Percentiles rank a stretch among this genome's conserved stretches.
Evolutionary conservation across 2,329 filamentous ascomycete species (phyloP).

Genomic region (Cladobotryum protrusum): DNA sequence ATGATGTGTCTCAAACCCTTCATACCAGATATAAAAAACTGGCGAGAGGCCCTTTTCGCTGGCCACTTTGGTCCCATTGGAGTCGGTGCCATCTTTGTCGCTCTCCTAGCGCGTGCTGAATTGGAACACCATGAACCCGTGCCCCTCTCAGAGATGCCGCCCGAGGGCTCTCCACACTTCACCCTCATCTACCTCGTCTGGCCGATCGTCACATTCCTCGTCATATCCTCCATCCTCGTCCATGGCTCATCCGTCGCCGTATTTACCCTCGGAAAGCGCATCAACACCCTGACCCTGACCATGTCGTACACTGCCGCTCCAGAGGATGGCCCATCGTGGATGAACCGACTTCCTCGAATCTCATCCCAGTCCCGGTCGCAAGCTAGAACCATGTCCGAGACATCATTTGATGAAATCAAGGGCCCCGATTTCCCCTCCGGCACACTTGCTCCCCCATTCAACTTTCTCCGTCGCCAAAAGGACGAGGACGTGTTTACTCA

Average conservation of each 20-base stretch:
- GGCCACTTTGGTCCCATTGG: slow-evolving; percentile 97
- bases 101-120: slow-evolving; percentile 88
- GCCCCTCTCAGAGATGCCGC: slow-evolving; percentile 59
- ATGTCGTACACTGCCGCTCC: slow-evolving; percentile 92
- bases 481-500: slow-evolving; percentile 62
- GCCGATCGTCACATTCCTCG: slow-evolving; percentile 91
- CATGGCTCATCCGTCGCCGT: slow-evolving; percentile 98
- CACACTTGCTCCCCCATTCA: slow-evolving; percentile 64
- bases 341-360: slow-evolving; percentile 79
- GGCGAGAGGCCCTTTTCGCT: slow-evolving; percentile 93
- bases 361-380: slow-evolving; percentile 68
- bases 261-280: slow-evolving; percentile 94
- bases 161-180: slow-evolving; percentile 50
- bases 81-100: slow-evolving; percentile 92
- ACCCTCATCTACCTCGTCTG: slow-evolving; percentile 80
- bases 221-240: slow-evolving; percentile 88
- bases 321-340: slow-evolving; percentile 87
- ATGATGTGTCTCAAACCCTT: slow-evolving; percentile 88
- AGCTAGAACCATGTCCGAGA: slow-evolving; percentile 76
- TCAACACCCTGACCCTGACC: slow-evolving; percentile 91
- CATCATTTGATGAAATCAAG: slow-evolving; percentile 61
- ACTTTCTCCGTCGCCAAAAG: slow-evolving; percentile 75
- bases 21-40: slow-evolving; percentile 96
- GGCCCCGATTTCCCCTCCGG: slow-evolving; percentile 59
- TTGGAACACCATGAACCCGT: slow-evolving; percentile 71